phyloP scores from a whole-genome alignment of 2,329 filamentous ascomycete genomes.

The Cladobotryum mycophilum region DNA sequence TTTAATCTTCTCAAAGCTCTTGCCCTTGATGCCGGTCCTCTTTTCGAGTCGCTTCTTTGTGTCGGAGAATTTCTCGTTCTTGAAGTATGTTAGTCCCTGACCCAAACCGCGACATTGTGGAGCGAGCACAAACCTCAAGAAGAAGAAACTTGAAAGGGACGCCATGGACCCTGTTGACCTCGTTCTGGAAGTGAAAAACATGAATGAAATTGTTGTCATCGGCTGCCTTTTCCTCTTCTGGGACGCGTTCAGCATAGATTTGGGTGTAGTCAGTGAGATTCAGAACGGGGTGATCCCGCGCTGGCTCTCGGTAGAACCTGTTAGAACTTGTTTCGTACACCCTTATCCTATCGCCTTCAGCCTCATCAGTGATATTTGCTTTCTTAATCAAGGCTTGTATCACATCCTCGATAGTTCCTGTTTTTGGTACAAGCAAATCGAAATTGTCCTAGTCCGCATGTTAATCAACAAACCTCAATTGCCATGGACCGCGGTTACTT shows the following conservation, averaged over 20 bases:
- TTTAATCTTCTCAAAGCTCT: constrained; percentile 97
- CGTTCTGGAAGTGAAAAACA: constrained; percentile 89
- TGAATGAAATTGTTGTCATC: constrained; percentile 58
- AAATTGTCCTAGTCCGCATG: constrained; percentile 53
- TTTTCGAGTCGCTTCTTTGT: constrained; percentile 93
- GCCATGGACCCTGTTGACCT: constrained; percentile 76
- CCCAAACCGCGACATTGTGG: not conserved
- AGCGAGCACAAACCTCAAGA: constrained; percentile 54
- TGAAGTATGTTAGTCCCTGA: not conserved
- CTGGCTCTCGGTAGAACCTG: constrained; percentile 77
- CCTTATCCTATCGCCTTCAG: constrained; percentile 61
- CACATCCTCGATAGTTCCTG: constrained; percentile 72
- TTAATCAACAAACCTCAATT: not conserved
- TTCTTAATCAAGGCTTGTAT: constrained; percentile 73
- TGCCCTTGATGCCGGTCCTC: constrained; percentile 90
- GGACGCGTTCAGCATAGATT: constrained; percentile 74
- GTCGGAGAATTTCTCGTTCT: constrained; percentile 82
- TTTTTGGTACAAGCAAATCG: constrained; percentile 84
- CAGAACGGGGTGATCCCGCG: constrained; percentile 64
- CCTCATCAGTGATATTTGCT: constrained; percentile 68
- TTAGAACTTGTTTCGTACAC: constrained; percentile 77
- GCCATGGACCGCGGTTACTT: constrained; percentile 21
- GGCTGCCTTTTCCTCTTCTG: constrained; percentile 61
- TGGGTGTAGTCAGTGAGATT: constrained; percentile 80
- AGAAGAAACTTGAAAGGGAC: constrained; percentile 88